phyloP scores from a whole-genome alignment of 2,329 filamentous ascomycete species.

The Pseudopyrenochaeta lycopersici region DNA sequence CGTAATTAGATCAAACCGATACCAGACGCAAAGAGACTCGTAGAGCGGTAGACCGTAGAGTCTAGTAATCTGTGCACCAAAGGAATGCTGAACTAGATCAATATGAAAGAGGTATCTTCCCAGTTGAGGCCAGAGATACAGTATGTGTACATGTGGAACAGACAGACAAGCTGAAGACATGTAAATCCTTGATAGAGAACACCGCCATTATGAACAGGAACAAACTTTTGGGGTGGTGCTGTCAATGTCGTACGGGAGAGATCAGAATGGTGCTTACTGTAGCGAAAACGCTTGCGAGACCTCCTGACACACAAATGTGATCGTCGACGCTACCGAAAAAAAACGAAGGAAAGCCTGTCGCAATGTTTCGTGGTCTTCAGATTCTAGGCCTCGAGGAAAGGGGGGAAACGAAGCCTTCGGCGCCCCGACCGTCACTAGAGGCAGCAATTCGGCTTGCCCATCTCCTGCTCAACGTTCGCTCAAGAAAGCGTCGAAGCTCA shows the following conservation, averaged over 20 bases:
- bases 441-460: not conserved
- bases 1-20: not conserved
- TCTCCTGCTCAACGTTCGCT: not conserved
- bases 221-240: constrained; percentile 1
- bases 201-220: not conserved
- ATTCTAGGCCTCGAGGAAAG: not conserved
- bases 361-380: not conserved
- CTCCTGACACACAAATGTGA: not conserved
- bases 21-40: not conserved
- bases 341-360: not conserved
- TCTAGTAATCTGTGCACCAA: not conserved
- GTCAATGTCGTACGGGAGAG: not conserved
- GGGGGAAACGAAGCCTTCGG: not conserved
- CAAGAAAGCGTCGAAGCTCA: not conserved
- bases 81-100: not conserved
- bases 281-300: not conserved
- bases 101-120: not conserved
- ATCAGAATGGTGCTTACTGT: not conserved
- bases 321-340: not conserved
- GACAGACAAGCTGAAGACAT: not conserved
- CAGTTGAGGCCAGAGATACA: not conserved
- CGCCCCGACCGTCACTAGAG: not conserved
- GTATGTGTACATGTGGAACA: not conserved
- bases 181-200: not conserved
- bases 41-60: not conserved